Evolutionary conservation across 495 filamentous ascomycete genomes (phyloP).

Genomic region (Aspergillus cavernicola): DNA sequence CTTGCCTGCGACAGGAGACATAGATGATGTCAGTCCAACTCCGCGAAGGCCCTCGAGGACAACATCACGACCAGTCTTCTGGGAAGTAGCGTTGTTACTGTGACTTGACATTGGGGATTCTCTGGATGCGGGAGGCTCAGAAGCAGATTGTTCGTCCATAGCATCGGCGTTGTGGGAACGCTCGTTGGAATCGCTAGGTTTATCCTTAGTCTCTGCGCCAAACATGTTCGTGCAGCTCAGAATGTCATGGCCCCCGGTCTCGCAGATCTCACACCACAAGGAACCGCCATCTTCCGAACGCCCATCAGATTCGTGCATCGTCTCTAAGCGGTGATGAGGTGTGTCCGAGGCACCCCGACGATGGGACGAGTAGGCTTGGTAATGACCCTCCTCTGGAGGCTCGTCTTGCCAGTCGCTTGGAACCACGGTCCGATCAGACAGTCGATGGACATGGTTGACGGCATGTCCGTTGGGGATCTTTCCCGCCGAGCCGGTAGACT

Average conservation of each 20-base stretch:
- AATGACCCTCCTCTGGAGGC: conserved; percentile 29
- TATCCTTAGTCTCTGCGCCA: conserved; percentile 37
- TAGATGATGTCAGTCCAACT: conserved; percentile 42
- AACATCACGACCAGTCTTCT: conserved; percentile 47
- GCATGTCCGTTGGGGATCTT: conserved; percentile 26
- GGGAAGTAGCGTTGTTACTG: conserved; percentile 20
- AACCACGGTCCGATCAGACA: conserved; percentile 47
- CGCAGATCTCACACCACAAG: conserved; percentile 95
- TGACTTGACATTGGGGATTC: conserved; percentile 16
- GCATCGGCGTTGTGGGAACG: conserved; percentile 10
- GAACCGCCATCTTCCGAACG: conserved; percentile 70
- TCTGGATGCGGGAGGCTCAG: conserved; percentile 15
- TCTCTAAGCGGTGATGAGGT: conserved; percentile 39
- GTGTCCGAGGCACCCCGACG: conserved; percentile 30
- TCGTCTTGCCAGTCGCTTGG: conserved; percentile 43
- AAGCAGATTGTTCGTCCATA: conserved; percentile 19
- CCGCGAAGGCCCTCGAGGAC: conserved; percentile 64
- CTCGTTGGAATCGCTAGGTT: conserved; percentile 12
- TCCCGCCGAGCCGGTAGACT: conserved; percentile 32
- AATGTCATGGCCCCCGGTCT: conserved; percentile 90
- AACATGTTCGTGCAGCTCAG: conserved; percentile 90
- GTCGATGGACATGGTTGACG: conserved; percentile 35
- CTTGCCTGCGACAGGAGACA: conserved; percentile 67
- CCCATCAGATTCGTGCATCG: conserved; percentile 69
- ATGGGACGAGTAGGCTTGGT: conserved; percentile 21